Evolutionary conservation across 768 basidiomycete genomes (phyloP).

Genomic region (Stropharia rugosoannulata): DNA sequence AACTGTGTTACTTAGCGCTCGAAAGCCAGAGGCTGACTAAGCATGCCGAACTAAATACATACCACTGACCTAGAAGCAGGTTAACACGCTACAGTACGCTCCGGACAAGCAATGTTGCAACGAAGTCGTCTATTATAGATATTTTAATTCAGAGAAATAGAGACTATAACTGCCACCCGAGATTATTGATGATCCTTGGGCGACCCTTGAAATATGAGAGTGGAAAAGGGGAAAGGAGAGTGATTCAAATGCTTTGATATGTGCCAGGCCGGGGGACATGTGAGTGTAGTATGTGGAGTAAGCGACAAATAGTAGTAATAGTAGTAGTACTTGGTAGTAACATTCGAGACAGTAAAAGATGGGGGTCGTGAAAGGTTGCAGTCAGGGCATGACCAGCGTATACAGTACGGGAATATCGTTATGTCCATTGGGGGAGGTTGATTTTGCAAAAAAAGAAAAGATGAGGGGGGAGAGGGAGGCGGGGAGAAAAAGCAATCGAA

Average conservation of each 20-base stretch:
- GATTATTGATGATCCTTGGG: not conserved
- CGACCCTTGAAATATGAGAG: not conserved
- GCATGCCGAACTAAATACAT: too few species aligned
- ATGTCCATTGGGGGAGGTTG: conserved; percentile 10
- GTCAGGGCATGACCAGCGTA: not conserved
- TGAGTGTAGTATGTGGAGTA: conserved; percentile 65
- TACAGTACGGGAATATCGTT: conserved; percentile 6
- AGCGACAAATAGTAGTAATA: conserved; percentile 8
- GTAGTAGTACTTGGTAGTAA: conserved; percentile 9
- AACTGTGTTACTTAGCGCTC: too few species aligned
- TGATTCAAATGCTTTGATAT: conserved; percentile 9
- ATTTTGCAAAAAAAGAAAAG: conserved; percentile 4
- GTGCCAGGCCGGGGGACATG: conserved; percentile 4
- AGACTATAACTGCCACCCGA: conserved; percentile 1
- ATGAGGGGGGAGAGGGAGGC: not conserved
- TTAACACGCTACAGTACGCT: too few species aligned
- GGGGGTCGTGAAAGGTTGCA: not conserved
- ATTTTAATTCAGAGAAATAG: not conserved
- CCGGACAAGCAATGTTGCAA: too few species aligned
- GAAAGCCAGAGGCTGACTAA: too few species aligned
- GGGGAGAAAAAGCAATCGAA: not conserved
- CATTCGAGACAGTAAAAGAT: conserved; percentile 3
- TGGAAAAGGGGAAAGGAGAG: not conserved
- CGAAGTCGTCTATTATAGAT: not conserved
- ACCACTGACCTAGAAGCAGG: too few species aligned